Conservation (phyloP, 306 rosid species). For the Casuarina cunninghamiana region DNA sequence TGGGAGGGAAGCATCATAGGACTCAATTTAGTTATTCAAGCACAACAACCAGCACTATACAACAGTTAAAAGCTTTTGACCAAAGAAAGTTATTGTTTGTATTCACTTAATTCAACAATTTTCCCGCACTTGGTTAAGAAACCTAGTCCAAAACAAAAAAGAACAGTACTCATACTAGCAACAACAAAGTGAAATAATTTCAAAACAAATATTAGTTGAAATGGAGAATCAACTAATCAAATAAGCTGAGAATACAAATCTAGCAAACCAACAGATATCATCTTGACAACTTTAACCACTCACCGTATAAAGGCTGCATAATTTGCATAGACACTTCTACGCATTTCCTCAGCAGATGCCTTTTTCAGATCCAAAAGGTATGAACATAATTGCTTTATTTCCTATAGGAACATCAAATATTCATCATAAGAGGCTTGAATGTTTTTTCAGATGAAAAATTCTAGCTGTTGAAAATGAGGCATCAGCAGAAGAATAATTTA, state of each 20-base stretch:
- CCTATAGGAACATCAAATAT: slow-evolving; percentile 44
- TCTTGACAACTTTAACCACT: slow-evolving; percentile 31
- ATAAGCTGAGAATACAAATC: neutral
- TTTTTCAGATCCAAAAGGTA: slow-evolving; percentile 80
- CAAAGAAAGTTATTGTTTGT: neutral
- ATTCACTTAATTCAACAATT: neutral
- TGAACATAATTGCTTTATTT: slow-evolving; percentile 87
- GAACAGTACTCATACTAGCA: neutral
- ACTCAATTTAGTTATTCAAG: neutral
- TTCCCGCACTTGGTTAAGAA: neutral
- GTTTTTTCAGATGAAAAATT: neutral
- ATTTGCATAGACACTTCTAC: slow-evolving; percentile 96
- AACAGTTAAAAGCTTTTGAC: neutral
- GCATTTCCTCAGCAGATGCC: slow-evolving; percentile 99
- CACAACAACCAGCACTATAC: neutral
- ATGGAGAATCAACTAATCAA: slow-evolving; percentile 17
- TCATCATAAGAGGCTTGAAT: slow-evolving; percentile 6
- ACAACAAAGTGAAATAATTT: neutral
- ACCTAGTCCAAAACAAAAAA: neutral
- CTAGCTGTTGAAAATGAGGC: neutral
- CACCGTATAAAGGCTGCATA: slow-evolving; percentile 95
- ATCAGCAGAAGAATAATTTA: neutral
- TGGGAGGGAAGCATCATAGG: neutral
- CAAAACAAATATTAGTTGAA: neutral
- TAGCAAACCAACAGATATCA: neutral